Base-by-base conservation (phyloP, 2,329 filamentous ascomycete genomes). In the Gnomoniopsis sp. region DNA sequence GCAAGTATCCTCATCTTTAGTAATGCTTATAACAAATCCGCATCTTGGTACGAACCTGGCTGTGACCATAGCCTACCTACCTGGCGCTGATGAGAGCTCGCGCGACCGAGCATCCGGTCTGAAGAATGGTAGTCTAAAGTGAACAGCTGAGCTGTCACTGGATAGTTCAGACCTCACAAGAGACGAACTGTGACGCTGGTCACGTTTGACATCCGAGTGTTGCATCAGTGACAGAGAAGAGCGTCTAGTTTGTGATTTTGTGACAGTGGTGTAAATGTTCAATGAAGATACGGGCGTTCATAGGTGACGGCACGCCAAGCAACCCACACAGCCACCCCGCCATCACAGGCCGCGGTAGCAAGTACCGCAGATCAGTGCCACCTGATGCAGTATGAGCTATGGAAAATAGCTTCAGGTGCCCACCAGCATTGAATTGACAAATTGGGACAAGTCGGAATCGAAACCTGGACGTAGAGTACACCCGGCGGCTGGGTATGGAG, bases 81-180 rank as follows among this genome's bases (percentile, higher is more conserved):
- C 17, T n/a, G n/a, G n/a, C n/a, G 19, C 55, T 51, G 38, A 36
- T 6, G n/a, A 19, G 12, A 38, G 14, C 17, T 23, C 15, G 51
- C 36, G 55, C 47, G 30, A 47, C n/a, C 34, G 38, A 38, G 34
- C 41, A 57, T 58, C 55, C 55, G 55, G 55, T 58, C 55, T 53
- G 49, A 49, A 48, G 44, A 17, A n/a, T 38, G 17, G 33, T 48
- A n/a, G 55, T 50, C 47, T 22, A 15, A n/a, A 53, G 22, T 30
- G 44, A 49, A 58, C 22, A 43, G 53, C 15, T 4, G 55, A 30
- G 21, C 33, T 43, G 30, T 49, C 21, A 58, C 55, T 58, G 55
- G 55, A 58, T 47, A 47, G 38, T 41, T 22, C 19, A 34, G 43
- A 33, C 46, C 26, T 49, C 49, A 53, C 15, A 49, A 50, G 47